A percentile compares a stretch with the other conserved stretches of the same genome.
These are phyloP conservation scores for Sclerospora graminicola DNA, from an alignment of 352 stramenopile genomes.

Conservation along the genomic window DNA sequence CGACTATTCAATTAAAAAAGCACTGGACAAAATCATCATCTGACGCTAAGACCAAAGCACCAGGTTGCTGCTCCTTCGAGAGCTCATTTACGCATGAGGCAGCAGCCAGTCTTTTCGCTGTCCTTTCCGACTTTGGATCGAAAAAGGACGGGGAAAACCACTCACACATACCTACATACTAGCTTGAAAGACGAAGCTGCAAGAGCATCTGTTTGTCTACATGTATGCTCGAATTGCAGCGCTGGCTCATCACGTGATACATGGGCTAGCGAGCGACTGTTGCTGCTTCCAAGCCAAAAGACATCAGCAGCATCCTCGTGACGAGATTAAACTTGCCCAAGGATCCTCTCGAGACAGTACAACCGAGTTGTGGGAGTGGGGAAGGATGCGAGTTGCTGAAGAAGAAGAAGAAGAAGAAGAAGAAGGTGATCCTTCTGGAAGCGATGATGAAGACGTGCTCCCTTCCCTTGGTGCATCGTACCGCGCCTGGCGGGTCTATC, in stretches of 20 bases:
- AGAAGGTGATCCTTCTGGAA: slow-evolving; percentile 13
- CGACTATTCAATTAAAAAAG: too few relatives aligned
- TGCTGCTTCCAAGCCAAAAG: slow-evolving; percentile 5
- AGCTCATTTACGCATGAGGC: too few relatives aligned
- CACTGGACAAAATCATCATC: too few relatives aligned
- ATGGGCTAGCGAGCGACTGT: slow-evolving; percentile 4
- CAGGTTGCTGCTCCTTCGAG: too few relatives aligned
- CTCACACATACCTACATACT: too few relatives aligned
- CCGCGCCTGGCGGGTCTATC: slow-evolving; percentile 18
- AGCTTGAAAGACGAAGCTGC: too few relatives aligned
- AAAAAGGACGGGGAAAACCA: too few relatives aligned
- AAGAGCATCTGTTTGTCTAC: too few relatives aligned
- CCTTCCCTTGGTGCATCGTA: slow-evolving; percentile 19
- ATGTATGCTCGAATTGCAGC: slow-evolving; percentile 5
- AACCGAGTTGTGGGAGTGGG: slow-evolving; percentile 3
- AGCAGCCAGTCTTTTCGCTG: too few relatives aligned
- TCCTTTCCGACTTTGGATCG: too few relatives aligned
- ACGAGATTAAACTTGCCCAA: slow-evolving; percentile 15
- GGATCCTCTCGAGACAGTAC: slow-evolving; percentile 6
- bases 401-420: slow-evolving; percentile 9
- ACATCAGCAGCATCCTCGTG: slow-evolving; percentile 6
- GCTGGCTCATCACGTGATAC: slow-evolving; percentile 7
- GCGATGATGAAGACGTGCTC: slow-evolving; percentile 24
- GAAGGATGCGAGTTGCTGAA: background rate
- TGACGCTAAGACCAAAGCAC: too few relatives aligned